A percentile compares a stretch with the other conserved stretches of the same genome.
Conservation (phyloP, 164 flowering plant species). For the Buxus sempervirens region DNA sequence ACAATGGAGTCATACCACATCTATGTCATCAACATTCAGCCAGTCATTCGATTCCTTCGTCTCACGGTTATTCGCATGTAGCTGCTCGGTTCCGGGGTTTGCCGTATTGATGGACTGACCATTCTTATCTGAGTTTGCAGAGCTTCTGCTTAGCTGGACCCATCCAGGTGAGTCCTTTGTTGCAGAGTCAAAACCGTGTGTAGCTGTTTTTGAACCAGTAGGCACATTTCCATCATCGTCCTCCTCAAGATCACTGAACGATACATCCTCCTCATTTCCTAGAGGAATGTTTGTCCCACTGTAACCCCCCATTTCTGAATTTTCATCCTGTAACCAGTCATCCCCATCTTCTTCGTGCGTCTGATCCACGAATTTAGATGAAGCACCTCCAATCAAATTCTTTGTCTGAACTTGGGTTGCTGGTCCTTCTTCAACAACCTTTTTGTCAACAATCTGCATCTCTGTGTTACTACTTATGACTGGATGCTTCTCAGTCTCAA, state of each 20-base stretch:
- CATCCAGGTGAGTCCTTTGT: constrained; percentile 60
- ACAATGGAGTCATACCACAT: constrained; percentile 24
- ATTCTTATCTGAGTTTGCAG: constrained; percentile 36
- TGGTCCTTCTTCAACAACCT: constrained; percentile 59
- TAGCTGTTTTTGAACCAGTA: constrained; percentile 37
- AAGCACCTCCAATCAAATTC: background rate
- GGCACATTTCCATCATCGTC: constrained; percentile 39
- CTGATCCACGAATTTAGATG: constrained; percentile 13
- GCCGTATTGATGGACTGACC: constrained; percentile 14
- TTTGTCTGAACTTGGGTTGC: constrained; percentile 19
- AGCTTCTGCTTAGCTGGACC: constrained; percentile 62
- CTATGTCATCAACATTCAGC: constrained; percentile 73
- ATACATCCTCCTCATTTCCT: constrained; percentile 77
- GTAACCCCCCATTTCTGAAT: constrained; percentile 47
- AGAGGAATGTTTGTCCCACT: constrained; percentile 26
- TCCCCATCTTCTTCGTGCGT: constrained; percentile 64
- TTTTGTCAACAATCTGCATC: constrained; percentile 52
- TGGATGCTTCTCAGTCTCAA: constrained; percentile 53
- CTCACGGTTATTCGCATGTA: constrained; percentile 24
- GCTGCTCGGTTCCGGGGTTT: constrained; percentile 30
- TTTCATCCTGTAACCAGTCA: constrained; percentile 79
- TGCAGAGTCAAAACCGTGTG: constrained; percentile 45
- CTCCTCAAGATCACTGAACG: constrained; percentile 97
- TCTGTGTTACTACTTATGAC: constrained; percentile 30
- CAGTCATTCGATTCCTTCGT: constrained; percentile 65